phyloP scores from a whole-genome alignment of 192 early-diverging fungal genomes.

The Linnemannia exigua region DNA sequence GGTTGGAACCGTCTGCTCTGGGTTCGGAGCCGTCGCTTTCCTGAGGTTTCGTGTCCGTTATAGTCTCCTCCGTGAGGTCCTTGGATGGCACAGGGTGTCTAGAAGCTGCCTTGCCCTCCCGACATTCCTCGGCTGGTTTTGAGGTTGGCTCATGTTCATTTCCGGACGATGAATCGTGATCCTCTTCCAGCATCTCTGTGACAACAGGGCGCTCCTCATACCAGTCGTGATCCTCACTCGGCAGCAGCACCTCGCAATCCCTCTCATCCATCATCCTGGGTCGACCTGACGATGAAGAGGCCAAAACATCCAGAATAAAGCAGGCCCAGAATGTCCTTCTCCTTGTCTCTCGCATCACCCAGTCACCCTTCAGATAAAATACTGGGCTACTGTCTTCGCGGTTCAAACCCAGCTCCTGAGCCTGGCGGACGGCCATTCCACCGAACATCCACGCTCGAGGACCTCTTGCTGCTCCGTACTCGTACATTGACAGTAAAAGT shows the following conservation, averaged over 20 bases:
- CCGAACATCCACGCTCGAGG: slow-evolving; percentile 72
- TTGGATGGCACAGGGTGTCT: neutral
- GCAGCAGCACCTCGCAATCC: slow-evolving; percentile 64
- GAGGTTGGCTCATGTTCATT: slow-evolving; percentile 33
- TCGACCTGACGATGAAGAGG: slow-evolving; percentile 56
- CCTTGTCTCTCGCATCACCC: slow-evolving; percentile 63
- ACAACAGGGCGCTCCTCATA: slow-evolving; percentile 49
- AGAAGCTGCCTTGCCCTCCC: neutral
- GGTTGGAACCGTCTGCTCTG: neutral
- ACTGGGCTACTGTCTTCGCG: slow-evolving; percentile 59
- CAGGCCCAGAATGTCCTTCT: slow-evolving; percentile 68
- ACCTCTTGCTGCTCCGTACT: slow-evolving; percentile 66
- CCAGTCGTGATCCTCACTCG: slow-evolving; percentile 66
- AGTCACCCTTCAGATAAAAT: slow-evolving; percentile 53
- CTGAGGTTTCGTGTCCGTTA: neutral
- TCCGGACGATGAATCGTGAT: slow-evolving; percentile 35
- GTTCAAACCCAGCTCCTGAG: slow-evolving; percentile 67
- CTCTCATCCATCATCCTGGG: slow-evolving; percentile 62
- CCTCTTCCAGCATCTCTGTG: slow-evolving; percentile 46
- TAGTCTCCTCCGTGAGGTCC: neutral
- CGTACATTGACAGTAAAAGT: slow-evolving; percentile 61
- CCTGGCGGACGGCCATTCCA: slow-evolving; percentile 67
- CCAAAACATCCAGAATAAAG: slow-evolving; percentile 64
- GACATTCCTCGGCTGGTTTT: neutral
- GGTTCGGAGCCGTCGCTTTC: neutral